Conservation (phyloP, 495 filamentous ascomycete genomes). For the Filosporella fistucella region DNA sequence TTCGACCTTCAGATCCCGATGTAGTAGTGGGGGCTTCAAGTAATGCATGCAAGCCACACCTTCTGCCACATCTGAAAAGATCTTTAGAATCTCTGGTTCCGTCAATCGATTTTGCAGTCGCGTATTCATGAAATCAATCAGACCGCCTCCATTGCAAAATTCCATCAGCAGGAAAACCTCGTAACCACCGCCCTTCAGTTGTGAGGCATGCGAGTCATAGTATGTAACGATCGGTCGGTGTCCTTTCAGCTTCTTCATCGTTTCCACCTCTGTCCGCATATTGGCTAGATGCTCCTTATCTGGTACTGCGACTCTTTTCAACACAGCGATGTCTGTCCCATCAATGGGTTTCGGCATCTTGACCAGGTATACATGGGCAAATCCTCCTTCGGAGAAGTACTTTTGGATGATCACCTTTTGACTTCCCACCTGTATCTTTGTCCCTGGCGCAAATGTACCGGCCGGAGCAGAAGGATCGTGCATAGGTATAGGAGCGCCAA, state of each 20-base stretch:
- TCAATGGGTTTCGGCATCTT: constrained; percentile 73
- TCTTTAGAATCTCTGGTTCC: constrained; percentile 94
- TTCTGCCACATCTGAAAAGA: constrained; percentile 92
- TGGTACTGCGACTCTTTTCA: constrained; percentile 96
- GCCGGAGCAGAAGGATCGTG: constrained; percentile 56
- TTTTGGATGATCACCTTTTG: constrained; percentile 96
- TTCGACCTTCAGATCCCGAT: constrained; percentile 96
- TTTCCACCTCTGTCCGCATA: constrained; percentile 98
- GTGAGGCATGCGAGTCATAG: constrained; percentile 95
- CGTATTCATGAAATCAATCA: constrained; percentile 99
- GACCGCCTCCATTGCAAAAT: constrained; percentile 75
- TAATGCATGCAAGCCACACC: constrained; percentile 99
- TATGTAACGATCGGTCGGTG: constrained; percentile 96
- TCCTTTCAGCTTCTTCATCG: constrained; percentile 98
- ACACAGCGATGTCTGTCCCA: constrained; percentile 78
- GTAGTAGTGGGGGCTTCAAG: constrained; percentile 86
- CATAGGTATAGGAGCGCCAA: constrained; percentile 30
- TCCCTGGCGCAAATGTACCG: constrained; percentile 88
- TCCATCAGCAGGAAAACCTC: constrained; percentile 99
- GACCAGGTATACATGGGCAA: constrained; percentile 97
- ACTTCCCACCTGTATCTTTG: constrained; percentile 90
- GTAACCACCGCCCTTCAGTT: constrained; percentile 87
- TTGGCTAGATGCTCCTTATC: constrained; percentile 89
- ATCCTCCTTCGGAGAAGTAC: constrained; percentile 97
- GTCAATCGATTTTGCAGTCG: constrained; percentile 92